Percentiles rank a stretch among this genome's conserved stretches.
Evolutionary conservation across 148 eudicot species (phyloP).

Genomic region (Chenopodium formosanum): DNA sequence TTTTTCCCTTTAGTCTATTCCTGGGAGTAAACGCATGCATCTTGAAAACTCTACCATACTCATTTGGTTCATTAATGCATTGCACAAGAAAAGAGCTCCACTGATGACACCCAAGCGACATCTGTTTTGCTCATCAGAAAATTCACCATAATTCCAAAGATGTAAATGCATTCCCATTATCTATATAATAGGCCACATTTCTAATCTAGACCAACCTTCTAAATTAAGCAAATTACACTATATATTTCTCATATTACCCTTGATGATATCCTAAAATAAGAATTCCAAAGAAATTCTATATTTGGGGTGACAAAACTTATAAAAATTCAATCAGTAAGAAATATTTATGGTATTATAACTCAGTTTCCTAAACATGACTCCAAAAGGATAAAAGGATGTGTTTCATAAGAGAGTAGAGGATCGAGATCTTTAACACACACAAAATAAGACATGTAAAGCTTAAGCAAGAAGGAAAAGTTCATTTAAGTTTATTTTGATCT

Average conservation of each 20-base stretch:
- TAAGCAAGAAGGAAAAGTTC: not conserved
- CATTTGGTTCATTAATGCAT: not conserved
- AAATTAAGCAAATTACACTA: no score
- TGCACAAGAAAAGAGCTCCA: constrained; percentile 1
- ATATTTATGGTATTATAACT: not conserved
- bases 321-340: not conserved
- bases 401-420: not conserved
- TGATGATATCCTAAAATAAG: not conserved
- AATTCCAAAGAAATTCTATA: not conserved
- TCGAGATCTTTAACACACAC: no score
- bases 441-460: not conserved
- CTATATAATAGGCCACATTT: not conserved
- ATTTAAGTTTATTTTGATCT: not conserved
- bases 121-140: not conserved
- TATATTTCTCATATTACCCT: no score
- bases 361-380: not conserved
- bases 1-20: no score
- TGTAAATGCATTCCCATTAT: not conserved
- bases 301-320: not conserved
- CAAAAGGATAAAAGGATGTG: not conserved
- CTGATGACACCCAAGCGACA: not conserved
- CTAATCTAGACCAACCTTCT: not conserved
- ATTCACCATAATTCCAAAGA: not conserved
- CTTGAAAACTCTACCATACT: not conserved
- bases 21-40: not conserved